Base-by-base conservation (phyloP, 2,329 filamentous ascomycete genomes). In the Talaromyces piceae region DNA sequence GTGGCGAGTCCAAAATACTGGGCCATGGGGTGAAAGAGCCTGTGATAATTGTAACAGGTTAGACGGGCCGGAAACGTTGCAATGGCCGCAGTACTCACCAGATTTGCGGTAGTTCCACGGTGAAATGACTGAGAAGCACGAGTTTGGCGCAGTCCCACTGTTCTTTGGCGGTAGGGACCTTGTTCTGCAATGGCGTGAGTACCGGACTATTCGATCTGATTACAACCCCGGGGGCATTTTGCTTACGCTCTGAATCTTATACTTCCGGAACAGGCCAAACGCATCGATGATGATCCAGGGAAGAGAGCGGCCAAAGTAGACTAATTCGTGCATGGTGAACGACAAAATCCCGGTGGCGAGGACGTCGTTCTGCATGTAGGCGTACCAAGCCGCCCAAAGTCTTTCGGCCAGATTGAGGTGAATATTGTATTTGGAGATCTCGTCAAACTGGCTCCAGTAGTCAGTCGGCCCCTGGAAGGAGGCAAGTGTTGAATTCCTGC, bases 311-410 rank as follows among this genome's bases (percentile, higher is more conserved):
- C 93, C 93, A 65, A 97, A 98, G 77, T 98, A 98, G 63, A 98
- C 81, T 37, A 83, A 50, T 73, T 98, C 93, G 77, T 98, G 93
- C 82, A 97, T 88, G 60, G 86, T 73, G 70, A 98, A 98, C 63
- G 90, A 95, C 87, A 97, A 86, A 75, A 98, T 93, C 55, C 93
- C 93, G 3, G 93, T 98, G 54, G 93, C 93, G 56, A 98, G 83
- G 50, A 87, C 85, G 73, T 98, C 93, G 70, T 98, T 98, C 70
- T 95, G 88, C 86, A 97, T 95, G 80, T 84, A 98, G 13, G 91
- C 81, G 70, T 98, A 98, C 91, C 90, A 97, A 37, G 90, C 84
- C 72, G 88, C 86, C 93, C 93, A 98, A 59, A 95, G 77, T 66
- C 85, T 84, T 78, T 98, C 93, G 64, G 84, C 75, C 57, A 88